phyloP scores from a whole-genome alignment of 2,329 filamentous ascomycete species.

The Diaporthe aspalathi region DNA sequence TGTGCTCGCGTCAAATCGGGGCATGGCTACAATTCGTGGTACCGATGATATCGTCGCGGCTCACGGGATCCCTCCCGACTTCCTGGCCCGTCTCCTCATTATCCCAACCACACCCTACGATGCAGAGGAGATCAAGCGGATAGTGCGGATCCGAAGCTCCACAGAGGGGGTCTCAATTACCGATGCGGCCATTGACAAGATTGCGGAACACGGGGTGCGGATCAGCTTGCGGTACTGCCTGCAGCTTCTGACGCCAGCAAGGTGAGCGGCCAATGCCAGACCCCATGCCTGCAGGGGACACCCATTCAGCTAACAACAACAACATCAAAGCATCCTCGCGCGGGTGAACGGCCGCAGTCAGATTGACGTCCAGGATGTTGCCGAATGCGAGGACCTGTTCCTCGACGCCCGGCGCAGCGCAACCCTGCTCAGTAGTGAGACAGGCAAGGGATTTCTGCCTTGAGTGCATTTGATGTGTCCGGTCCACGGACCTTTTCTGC shows the following conservation, averaged over 20 bases:
- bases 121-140: constrained; percentile 89
- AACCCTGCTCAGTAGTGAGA: constrained; percentile 72
- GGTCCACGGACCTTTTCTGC: constrained; percentile 35
- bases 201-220: constrained; percentile 86
- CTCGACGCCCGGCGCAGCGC: constrained; percentile 85
- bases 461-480: constrained; percentile 61
- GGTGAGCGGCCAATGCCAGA: constrained; percentile 55
- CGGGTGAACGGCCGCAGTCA: constrained; percentile 82
- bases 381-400: constrained; percentile 86
- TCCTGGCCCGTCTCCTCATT: constrained; percentile 93
- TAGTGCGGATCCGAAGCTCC: constrained; percentile 85
- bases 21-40: constrained; percentile 91
- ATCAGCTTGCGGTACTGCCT: constrained; percentile 94
- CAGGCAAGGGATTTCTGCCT: constrained; percentile 73
- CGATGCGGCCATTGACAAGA: constrained; percentile 86
- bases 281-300: constrained; percentile 38
- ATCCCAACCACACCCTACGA: constrained; percentile 93
- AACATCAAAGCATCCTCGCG: constrained; percentile 77
- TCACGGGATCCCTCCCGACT: constrained; percentile 93
- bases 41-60: constrained; percentile 84
- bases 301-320: constrained; percentile 49
- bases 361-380: constrained; percentile 81
- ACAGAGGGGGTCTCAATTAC: constrained; percentile 84
- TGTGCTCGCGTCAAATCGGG: constrained; percentile 96
- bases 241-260: constrained; percentile 89